Percentiles rank a stretch among this genome's conserved stretches.
phyloP scores from a whole-genome alignment of 805 yeast species.

The Myxozyma kluyveri region DNA sequence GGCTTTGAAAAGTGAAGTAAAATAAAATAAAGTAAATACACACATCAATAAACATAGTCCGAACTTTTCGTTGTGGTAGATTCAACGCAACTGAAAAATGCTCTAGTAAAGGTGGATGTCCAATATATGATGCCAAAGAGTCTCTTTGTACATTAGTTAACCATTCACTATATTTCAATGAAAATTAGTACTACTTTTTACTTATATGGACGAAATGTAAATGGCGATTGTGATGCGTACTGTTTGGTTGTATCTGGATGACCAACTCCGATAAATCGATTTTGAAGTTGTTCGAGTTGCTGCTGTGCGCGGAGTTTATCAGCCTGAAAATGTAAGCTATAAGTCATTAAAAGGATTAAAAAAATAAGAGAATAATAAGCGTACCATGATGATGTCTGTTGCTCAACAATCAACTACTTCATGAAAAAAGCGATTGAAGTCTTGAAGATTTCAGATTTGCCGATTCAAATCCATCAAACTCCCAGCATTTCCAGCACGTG shows the following conservation, averaged over 20 bases:
- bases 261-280: conserved; percentile 64
- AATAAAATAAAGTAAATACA: conserved; percentile 5
- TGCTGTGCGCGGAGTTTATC: conserved; percentile 32
- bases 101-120: conserved; percentile 54
- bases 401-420: too few relatives aligned
- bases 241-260: conserved; percentile 63
- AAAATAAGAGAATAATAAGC: too few relatives aligned
- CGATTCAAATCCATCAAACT: too few relatives aligned
- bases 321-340: too few relatives aligned
- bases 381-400: too few relatives aligned
- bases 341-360: too few relatives aligned
- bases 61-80: conserved; percentile 40
- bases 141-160: conserved; percentile 63
- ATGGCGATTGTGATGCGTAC: conserved; percentile 30
- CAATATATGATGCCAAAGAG: conserved; percentile 59
- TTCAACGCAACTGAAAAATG: conserved; percentile 55
- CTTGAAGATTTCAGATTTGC: too few relatives aligned
- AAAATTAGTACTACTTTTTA: background rate
- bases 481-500: too few relatives aligned
- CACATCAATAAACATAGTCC: conserved; percentile 35
- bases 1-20: too few relatives aligned
- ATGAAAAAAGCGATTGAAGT: too few relatives aligned
- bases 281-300: conserved; percentile 32
- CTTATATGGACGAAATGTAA: background rate
- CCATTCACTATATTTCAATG: conserved; percentile 51